Conservation (phyloP, 805 yeast species). For the Yamadazyma scolyti region DNA sequence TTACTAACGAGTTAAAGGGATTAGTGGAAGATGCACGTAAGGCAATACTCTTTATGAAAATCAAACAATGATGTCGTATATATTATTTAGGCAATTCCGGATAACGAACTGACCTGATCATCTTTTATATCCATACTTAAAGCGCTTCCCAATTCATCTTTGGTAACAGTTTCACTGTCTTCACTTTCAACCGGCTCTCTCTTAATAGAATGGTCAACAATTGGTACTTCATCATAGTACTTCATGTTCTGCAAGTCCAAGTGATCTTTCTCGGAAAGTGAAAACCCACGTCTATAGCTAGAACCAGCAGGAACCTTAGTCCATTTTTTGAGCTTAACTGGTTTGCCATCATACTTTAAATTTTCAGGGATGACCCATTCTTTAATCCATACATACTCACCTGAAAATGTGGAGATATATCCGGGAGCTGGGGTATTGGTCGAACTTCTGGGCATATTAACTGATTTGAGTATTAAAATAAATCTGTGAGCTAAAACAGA, state of each 20-base stretch:
- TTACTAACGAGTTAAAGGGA: constrained; percentile 39
- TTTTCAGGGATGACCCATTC: too few relatives aligned
- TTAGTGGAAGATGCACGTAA: constrained; percentile 54
- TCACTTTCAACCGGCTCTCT: constrained; percentile 16
- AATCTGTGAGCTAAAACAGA: too few relatives aligned
- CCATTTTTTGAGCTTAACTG: constrained; percentile 34
- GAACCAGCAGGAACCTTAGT: constrained; percentile 20
- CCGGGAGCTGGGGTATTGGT: constrained; percentile 14
- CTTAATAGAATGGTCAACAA: constrained; percentile 9
- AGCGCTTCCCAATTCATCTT: constrained; percentile 2
- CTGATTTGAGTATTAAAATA: too few relatives aligned
- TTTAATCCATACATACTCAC: constrained; percentile 25
- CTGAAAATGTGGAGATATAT: constrained; percentile 2
- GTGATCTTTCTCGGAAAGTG: constrained; percentile 28
- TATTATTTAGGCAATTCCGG: too few relatives aligned
- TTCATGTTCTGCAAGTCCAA: constrained; percentile 39
- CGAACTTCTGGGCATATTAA: constrained; percentile 12
- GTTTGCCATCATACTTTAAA: constrained; percentile 25
- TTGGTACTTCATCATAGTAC: constrained; percentile 22
- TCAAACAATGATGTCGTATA: too few relatives aligned
- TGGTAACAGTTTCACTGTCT: constrained; percentile 5
- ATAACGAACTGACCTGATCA: constrained; percentile 14
- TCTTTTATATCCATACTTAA: constrained; percentile 2
- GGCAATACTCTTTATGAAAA: constrained; percentile 55
- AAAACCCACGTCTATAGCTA: constrained; percentile 10